These are phyloP conservation scores for Penicillium paxilli DNA, from an alignment of 495 filamentous ascomycete genomes.

Conservation along the genomic window DNA sequence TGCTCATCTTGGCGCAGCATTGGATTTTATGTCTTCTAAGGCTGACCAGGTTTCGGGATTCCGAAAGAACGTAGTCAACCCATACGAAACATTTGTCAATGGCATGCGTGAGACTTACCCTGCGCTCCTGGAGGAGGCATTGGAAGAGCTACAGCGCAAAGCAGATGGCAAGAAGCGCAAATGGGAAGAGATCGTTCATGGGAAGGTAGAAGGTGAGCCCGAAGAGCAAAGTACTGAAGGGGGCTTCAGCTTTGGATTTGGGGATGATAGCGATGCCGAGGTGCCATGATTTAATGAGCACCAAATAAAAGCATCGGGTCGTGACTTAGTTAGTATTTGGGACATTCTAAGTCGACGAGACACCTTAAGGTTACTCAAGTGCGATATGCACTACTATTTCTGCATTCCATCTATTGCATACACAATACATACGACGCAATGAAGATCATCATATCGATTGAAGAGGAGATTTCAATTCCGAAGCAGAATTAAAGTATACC, in stretches of 20 bases:
- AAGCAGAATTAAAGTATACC: neutral
- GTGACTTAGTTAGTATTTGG: too few relatives aligned
- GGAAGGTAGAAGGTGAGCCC: constrained; percentile 40
- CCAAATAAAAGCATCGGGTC: neutral
- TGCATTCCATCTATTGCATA: neutral
- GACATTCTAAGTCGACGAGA: too few relatives aligned
- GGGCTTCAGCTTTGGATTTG: constrained; percentile 85
- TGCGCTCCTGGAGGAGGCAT: constrained; percentile 61
- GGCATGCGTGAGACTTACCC: constrained; percentile 65
- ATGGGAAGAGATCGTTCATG: constrained; percentile 75
- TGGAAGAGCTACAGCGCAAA: constrained; percentile 63
- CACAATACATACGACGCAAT: neutral
- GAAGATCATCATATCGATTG: neutral
- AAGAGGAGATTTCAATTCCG: neutral
- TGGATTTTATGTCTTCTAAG: constrained; percentile 83
- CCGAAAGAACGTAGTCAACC: constrained; percentile 66
- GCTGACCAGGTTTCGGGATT: constrained; percentile 87
- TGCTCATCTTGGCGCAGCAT: constrained; percentile 67
- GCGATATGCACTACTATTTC: too few relatives aligned
- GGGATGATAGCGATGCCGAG: constrained; percentile 61
- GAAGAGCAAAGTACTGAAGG: constrained; percentile 42
- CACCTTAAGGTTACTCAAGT: too few relatives aligned
- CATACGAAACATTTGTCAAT: constrained; percentile 74
- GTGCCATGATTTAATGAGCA: constrained; percentile 42
- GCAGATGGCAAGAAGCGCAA: constrained; percentile 70